These are phyloP conservation scores for Podaxis mareebaensis DNA, from an alignment of 768 basidiomycete genomes.

Conservation along the genomic window DNA sequence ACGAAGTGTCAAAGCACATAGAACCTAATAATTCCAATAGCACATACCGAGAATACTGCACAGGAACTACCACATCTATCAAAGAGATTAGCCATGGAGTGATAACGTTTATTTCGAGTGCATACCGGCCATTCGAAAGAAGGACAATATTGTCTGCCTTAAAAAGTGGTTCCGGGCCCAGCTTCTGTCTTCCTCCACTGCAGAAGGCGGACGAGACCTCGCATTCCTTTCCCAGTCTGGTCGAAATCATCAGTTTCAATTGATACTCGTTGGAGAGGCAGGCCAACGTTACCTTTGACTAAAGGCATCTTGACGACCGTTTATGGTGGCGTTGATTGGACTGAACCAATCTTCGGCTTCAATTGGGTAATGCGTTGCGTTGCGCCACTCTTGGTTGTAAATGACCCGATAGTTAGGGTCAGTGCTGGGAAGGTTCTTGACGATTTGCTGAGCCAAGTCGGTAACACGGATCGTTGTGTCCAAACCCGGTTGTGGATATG, in stretches of 20 bases:
- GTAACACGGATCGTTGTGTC: constrained; percentile 50
- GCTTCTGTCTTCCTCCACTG: neutral
- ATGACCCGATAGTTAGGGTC: constrained; percentile 46
- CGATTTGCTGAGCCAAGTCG: constrained; percentile 51
- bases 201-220: constrained; percentile 21
- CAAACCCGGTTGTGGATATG: constrained; percentile 55
- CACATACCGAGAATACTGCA: constrained; percentile 2
- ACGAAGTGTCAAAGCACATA: constrained; percentile 11
- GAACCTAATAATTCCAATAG: neutral
- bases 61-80: constrained; percentile 4
- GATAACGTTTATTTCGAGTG: neutral
- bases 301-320: constrained; percentile 50
- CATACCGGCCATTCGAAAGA: constrained; percentile 55
- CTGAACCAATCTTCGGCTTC: constrained; percentile 47
- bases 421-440: constrained; percentile 33
- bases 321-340: constrained; percentile 43
- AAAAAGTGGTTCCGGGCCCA: constrained; percentile 39
- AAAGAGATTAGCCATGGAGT: constrained; percentile 29
- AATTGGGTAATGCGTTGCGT: constrained; percentile 45
- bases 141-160: constrained; percentile 49
- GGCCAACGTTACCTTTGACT: constrained; percentile 38
- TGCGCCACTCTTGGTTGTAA: constrained; percentile 53
- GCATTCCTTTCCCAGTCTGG: constrained; percentile 48
- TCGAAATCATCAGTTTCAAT: neutral
- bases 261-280: neutral